Conservation (phyloP, 2,329 filamentous ascomycete genomes). For the Hypoxylon sp. region DNA sequence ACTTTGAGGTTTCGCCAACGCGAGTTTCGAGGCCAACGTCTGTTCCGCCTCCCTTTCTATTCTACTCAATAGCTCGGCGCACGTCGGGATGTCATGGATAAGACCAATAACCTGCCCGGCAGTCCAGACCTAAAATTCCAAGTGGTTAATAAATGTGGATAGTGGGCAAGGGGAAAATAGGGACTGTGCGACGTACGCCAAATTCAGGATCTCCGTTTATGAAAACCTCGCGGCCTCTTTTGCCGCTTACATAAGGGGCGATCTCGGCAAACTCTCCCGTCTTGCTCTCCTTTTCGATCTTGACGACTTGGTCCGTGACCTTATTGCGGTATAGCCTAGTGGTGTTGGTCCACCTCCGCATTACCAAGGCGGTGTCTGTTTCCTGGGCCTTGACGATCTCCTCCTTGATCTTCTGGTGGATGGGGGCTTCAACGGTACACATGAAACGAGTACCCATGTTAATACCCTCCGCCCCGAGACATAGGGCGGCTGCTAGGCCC, state of each 20-base stretch:
- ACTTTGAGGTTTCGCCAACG: slow-evolving; percentile 68
- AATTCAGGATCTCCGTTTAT: slow-evolving; percentile 90
- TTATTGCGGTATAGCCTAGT: slow-evolving; percentile 91
- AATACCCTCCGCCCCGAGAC: slow-evolving; percentile 90
- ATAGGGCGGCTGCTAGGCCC: slow-evolving; percentile 90
- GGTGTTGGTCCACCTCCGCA: slow-evolving; percentile 95
- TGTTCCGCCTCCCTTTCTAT: slow-evolving; percentile 84
- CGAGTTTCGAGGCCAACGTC: slow-evolving; percentile 72
- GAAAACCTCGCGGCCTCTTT: slow-evolving; percentile 92
- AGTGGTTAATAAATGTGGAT: slow-evolving; percentile 25
- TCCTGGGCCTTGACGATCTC: slow-evolving; percentile 90
- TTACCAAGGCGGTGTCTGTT: slow-evolving; percentile 89
- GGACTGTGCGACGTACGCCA: slow-evolving; percentile 75
- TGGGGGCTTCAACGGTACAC: slow-evolving; percentile 93
- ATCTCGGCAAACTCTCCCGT: slow-evolving; percentile 93
- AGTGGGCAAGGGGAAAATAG: slow-evolving; percentile 4
- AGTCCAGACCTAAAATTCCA: slow-evolving; percentile 83
- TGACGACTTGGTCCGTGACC: slow-evolving; percentile 83
- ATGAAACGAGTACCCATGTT: slow-evolving; percentile 99
- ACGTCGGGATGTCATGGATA: slow-evolving; percentile 87
- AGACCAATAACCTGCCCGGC: slow-evolving; percentile 94
- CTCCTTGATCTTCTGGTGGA: slow-evolving; percentile 94
- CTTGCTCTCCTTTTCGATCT: slow-evolving; percentile 85
- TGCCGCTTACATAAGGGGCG: slow-evolving; percentile 87
- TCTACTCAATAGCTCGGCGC: slow-evolving; percentile 75